Base-by-base conservation (phyloP, 2,329 filamentous ascomycete species). In the Pyrenophora teres region DNA sequence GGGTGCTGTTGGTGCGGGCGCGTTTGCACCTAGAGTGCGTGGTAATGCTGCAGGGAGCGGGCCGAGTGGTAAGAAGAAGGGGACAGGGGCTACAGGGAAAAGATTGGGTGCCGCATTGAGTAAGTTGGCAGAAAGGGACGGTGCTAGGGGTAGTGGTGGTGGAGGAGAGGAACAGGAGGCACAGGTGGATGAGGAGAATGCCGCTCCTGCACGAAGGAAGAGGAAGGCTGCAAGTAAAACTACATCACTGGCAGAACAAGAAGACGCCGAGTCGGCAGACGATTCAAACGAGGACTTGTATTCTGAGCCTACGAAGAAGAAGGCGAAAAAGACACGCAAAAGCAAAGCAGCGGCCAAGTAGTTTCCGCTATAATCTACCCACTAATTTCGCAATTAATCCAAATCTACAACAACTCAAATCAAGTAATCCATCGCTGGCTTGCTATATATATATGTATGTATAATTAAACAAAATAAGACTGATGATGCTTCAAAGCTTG, bases 1-100 rank as follows among this genome's bases (percentile, higher is more conserved):
- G 10, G 93, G 93, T 0, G 76, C 78, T 4, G 86, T 91, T 0
- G 89, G 89, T 0, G 81, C 81, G 0, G 89, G 89, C 0, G 83
- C 82, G 0, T 92, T 90, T 76, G 89, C 83, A 19, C 90, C 89
- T 0, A 81, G 88, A 49, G 85, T 87, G 57, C 83, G 27, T 30
- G 27, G 79, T 49, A 74, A 77, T 21, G 81, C 76, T 10, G 63
- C 50, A n/a, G 8, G 2, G 8, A 83, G 83, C 52, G 63, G 62
- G 9, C 84, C 83, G 32, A 92, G 87, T 67, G 88, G 69, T 40
- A 64, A 63, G 57, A 65, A 61, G 54, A 69, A 63, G 54, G 70
- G 70, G 2, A 70, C 63, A 27, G 56, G 52, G 2, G 68, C 57
- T 0, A 62, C 65, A 7, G 68, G 70, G 10, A 72, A 71, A 57